Base-by-base conservation (phyloP, 2,329 filamentous ascomycete genomes). In the Colletotrichum viniferum region DNA sequence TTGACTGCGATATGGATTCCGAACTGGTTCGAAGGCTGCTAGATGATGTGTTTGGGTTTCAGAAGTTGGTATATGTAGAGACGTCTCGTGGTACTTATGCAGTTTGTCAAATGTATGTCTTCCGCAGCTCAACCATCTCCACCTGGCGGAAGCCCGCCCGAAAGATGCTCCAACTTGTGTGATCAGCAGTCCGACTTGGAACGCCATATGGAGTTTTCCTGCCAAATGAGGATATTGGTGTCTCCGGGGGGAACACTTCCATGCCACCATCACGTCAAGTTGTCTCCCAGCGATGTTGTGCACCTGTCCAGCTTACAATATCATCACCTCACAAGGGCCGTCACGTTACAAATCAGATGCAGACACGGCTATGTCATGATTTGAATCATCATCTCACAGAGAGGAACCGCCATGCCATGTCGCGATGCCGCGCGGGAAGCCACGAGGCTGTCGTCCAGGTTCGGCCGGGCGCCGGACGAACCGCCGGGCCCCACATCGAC, bases 381-480 rank as follows among this genome's bases (percentile, higher is more conserved):
- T 43, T 21, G 1, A 24, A 24, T 30, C n/a, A n/a, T 30, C 6
- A 8, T 14, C 4, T 14, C 61, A 36, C n/a, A 30, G 21, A 24
- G 7, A 36, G 1, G n/a, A 38, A 43, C n/a, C 61, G 12, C 14
- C 4, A 36, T 16, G 14, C 4, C 12, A 26, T 56, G 21, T 26
- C 21, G 21, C 24, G 21, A 26, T 56, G 52, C 52, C 52, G 52
- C 52, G 52, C 52, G 52, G 52, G 48, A 66, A 32, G 38, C 58
- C 43, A 32, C 55, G 32, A 71, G 18, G 28, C 55, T n/a, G 63
- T 65, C 16, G 60, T 26, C n/a, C 13, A 55, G n/a, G 36, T 21
- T 61, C 68, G 68, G 68, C 72, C 68, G 52, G 34, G 28, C 12
- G 21, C 60, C 67, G 71, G 67, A 71, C 71, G 71, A 48, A 63